Evolutionary conservation across 108 stramenopile species (phyloP).

Genomic region (Phaeodactylum tricornutum): DNA sequence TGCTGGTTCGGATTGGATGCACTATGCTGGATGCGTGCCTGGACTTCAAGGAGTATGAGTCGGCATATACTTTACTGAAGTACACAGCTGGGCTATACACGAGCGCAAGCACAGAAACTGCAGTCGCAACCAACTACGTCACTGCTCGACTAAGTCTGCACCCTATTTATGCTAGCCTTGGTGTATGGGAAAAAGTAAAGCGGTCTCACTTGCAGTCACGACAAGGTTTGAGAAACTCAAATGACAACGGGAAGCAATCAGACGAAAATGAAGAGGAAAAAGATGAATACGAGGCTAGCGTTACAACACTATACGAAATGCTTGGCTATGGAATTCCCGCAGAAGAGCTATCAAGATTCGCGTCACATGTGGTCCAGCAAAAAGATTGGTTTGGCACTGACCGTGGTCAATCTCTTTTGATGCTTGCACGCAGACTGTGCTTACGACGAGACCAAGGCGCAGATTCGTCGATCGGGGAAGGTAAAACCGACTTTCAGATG

Average conservation of each 20-base stretch:
- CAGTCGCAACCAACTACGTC: slow-evolving; percentile 40
- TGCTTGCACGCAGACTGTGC: slow-evolving; percentile 62
- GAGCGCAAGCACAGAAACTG: slow-evolving; percentile 6
- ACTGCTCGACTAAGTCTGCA: slow-evolving; percentile 64
- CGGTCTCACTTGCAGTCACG: slow-evolving; percentile 42
- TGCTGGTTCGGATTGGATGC: slow-evolving; percentile 60
- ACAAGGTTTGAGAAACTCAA: background rate
- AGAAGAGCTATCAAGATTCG: slow-evolving; percentile 72
- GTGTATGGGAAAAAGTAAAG: slow-evolving; percentile 70
- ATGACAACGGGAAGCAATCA: slow-evolving; percentile 12
- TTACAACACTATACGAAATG: slow-evolving; percentile 86
- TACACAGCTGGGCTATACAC: slow-evolving; percentile 71
- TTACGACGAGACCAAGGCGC: slow-evolving; percentile 62
- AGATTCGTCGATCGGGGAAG: slow-evolving; percentile 14
- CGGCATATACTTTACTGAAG: slow-evolving; percentile 62
- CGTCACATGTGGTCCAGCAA: slow-evolving; percentile 45
- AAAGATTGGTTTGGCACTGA: slow-evolving; percentile 68
- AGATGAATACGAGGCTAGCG: slow-evolving; percentile 67
- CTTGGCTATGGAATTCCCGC: slow-evolving; percentile 75
- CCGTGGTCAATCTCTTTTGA: slow-evolving; percentile 56
- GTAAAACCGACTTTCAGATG: slow-evolving; percentile 32
- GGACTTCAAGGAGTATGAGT: slow-evolving; percentile 65
- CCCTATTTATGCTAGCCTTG: slow-evolving; percentile 69
- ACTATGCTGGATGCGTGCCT: slow-evolving; percentile 76
- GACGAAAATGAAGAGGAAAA: slow-evolving; percentile 29